These are phyloP conservation scores for Udeniomyces megalosporus DNA, from an alignment of 768 basidiomycete species.

Conservation along the genomic window DNA sequence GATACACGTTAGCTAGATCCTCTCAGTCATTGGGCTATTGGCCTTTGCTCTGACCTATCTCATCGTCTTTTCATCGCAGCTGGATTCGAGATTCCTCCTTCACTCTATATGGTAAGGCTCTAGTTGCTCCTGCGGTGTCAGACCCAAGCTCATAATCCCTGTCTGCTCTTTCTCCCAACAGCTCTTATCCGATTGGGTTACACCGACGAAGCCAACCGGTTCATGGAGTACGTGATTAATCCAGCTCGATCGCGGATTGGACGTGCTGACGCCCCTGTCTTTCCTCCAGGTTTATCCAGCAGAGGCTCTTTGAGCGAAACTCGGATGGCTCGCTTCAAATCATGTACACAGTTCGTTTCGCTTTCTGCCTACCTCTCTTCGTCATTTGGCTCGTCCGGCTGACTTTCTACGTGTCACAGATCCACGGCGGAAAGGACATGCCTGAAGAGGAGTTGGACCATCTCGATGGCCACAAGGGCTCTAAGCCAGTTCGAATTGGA, in stretches of 20 bases:
- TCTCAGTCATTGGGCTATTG: too few relatives aligned
- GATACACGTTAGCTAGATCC: too few relatives aligned
- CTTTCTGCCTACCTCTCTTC: not conserved
- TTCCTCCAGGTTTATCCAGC: not conserved
- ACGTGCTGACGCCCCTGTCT: not conserved
- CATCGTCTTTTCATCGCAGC: too few relatives aligned
- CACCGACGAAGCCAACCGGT: conserved; percentile 69
- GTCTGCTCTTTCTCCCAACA: not conserved
- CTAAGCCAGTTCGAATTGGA: conserved; percentile 44
- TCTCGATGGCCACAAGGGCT: not conserved
- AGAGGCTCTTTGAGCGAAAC: conserved; percentile 34
- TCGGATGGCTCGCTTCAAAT: conserved; percentile 85
- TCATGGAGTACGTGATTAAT: conserved; percentile 57
- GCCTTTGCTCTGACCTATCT: too few relatives aligned
- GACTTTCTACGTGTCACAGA: too few relatives aligned
- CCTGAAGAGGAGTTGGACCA: conserved; percentile 71
- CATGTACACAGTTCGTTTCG: conserved; percentile 39
- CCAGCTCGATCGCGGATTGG: too few relatives aligned
- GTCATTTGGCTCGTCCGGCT: not conserved
- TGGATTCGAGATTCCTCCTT: conserved; percentile 59
- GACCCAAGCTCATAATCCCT: not conserved
- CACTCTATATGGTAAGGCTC: conserved; percentile 58
- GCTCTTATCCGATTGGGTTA: conserved; percentile 64
- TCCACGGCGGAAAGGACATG: conserved; percentile 65
- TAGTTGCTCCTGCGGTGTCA: too few relatives aligned